Conservation (phyloP, 2,329 filamentous ascomycete species). For the Phialocephala sp. region DNA sequence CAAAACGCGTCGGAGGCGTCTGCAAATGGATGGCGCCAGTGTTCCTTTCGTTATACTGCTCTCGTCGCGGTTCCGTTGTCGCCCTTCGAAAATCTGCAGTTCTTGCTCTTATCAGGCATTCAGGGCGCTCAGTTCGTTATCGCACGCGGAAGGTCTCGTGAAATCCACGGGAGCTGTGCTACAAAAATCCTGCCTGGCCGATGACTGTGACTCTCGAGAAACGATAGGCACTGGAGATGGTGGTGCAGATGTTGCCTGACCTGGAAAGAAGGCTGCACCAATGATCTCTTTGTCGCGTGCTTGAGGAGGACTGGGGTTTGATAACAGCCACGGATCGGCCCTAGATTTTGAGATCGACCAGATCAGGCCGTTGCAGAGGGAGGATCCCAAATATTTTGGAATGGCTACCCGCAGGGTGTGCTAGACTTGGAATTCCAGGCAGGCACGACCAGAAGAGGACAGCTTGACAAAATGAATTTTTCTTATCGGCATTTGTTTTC, state of each 20-base stretch:
- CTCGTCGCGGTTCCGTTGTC: conserved; percentile 7
- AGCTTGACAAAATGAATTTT: background rate
- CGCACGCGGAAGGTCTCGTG: conserved; percentile 23
- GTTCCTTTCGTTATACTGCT: background rate
- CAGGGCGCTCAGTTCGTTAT: conserved; percentile 20
- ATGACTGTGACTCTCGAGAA: conserved; percentile 13
- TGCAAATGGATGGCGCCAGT: conserved; percentile 15
- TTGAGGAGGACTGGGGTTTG: conserved; percentile 9
- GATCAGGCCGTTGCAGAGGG: background rate
- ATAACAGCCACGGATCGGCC: conserved; percentile 12
- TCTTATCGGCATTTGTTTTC: background rate
- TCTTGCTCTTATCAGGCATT: conserved; percentile 25
- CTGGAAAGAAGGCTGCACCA: conserved; percentile 28
- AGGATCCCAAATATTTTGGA: background rate
- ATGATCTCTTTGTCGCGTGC: conserved; percentile 32
- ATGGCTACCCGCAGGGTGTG: background rate
- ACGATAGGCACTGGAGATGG: conserved; percentile 14
- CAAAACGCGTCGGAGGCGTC: conserved; percentile 25
- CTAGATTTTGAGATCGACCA: conserved; percentile 17
- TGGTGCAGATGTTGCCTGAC: conserved; percentile 26
- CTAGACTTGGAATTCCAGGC: background rate
- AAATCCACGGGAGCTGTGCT: conserved; percentile 12
- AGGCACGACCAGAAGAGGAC: conserved; percentile 4
- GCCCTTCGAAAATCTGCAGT: conserved; percentile 11
- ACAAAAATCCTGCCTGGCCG: conserved; percentile 14